A percentile compares a stretch with the other conserved stretches of the same genome.
These are phyloP conservation scores for Venturia effusa DNA, from an alignment of 2,329 filamentous ascomycete genomes.

Conservation along the genomic window DNA sequence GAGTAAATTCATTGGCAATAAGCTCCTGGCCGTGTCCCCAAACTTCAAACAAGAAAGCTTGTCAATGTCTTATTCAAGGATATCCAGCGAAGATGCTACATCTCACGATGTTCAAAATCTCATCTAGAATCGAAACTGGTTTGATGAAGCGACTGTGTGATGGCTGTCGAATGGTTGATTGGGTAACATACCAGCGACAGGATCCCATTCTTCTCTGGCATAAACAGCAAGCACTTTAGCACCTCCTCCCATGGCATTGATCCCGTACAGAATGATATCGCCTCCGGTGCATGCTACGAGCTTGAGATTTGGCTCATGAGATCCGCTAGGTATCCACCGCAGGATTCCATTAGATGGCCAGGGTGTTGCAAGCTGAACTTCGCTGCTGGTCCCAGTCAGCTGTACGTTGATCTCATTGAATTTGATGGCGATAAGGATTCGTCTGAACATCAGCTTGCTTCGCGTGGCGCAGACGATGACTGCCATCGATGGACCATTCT, in stretches of 20 bases:
- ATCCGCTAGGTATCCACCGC: neutral
- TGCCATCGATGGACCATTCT: neutral
- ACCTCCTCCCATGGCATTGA: neutral
- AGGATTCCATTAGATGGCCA: neutral
- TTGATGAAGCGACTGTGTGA: neutral
- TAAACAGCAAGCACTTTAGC: neutral
- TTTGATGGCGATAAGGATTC: neutral
- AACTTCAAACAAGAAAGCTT: too few relatives aligned
- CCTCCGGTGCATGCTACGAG: neutral
- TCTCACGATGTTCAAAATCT: neutral
- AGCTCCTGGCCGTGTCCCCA: neutral
- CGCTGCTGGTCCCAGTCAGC: neutral
- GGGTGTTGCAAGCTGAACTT: neutral
- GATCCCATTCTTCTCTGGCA: slow-evolving; percentile 2
- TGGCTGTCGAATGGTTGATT: neutral
- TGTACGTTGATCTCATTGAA: neutral
- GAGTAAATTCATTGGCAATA: neutral
- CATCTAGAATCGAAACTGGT: neutral
- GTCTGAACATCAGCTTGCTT: neutral
- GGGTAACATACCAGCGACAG: neutral
- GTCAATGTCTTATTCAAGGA: neutral
- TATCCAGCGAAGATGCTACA: neutral
- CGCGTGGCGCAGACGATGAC: neutral
- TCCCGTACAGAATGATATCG: neutral
- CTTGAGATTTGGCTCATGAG: neutral